Conservation (phyloP, 2,329 filamentous ascomycete genomes). For the Penicillium sclerotigenum region DNA sequence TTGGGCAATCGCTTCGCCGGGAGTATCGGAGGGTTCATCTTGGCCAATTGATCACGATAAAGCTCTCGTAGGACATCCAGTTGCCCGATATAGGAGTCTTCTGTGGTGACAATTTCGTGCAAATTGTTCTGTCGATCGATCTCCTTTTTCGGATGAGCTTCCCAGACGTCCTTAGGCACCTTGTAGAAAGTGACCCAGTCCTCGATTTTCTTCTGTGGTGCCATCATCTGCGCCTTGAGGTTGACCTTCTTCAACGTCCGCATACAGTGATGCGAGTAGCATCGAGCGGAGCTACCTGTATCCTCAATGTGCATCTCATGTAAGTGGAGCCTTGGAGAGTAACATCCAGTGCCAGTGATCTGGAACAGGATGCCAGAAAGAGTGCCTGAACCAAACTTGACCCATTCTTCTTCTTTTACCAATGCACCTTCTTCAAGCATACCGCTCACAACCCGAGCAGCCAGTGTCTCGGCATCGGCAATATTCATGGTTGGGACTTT, state of each 20-base stretch:
- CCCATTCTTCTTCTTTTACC: conserved; percentile 91
- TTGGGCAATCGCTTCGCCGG: conserved; percentile 71
- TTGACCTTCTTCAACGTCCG: conserved; percentile 94
- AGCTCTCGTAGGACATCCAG: conserved; percentile 80
- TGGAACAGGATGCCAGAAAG: conserved; percentile 93
- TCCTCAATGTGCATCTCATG: conserved; percentile 67
- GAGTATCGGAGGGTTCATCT: conserved; percentile 75
- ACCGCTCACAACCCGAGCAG: conserved; percentile 69
- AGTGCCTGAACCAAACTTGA: conserved; percentile 78
- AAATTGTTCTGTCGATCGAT: conserved; percentile 89
- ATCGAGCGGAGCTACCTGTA: conserved; percentile 64
- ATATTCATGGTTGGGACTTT: conserved; percentile 99
- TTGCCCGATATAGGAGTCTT: conserved; percentile 86
- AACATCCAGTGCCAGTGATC: conserved; percentile 86
- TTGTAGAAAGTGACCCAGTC: conserved; percentile 92
- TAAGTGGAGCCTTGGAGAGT: conserved; percentile 76
- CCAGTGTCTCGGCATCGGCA: conserved; percentile 87
- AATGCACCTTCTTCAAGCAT: conserved; percentile 79
- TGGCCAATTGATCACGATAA: conserved; percentile 76
- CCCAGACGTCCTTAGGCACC: conserved; percentile 71
- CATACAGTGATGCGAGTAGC: conserved; percentile 92
- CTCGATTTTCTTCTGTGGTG: conserved; percentile 65
- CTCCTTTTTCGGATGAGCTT: conserved; percentile 75
- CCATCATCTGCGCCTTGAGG: conserved; percentile 67
- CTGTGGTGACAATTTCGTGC: conserved; percentile 91